A percentile compares a stretch with the other conserved stretches of the same genome.
Evolutionary conservation across 495 filamentous ascomycete genomes (phyloP).

Genomic region (Platismatia glauca): DNA sequence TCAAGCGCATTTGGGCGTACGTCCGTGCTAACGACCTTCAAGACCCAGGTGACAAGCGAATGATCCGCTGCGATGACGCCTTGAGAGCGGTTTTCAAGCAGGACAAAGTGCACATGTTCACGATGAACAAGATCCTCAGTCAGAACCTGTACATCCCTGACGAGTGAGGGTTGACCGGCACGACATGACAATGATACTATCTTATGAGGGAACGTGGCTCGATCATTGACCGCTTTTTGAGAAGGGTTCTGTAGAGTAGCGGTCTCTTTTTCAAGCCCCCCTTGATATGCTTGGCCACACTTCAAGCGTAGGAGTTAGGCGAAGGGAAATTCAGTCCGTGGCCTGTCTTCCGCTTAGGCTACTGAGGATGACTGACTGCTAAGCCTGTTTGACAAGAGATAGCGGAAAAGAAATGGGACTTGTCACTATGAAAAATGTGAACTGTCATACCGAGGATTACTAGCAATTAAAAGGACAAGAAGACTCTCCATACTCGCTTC

Average conservation of each 20-base stretch:
- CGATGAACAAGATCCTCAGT: slow-evolving; percentile 80
- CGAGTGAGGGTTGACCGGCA: slow-evolving; percentile 34
- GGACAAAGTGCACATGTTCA: slow-evolving; percentile 93
- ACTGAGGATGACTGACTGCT: not conserved
- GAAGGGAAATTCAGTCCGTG: not conserved
- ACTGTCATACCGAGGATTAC: not conserved
- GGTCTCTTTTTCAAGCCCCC: not conserved
- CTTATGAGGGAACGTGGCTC: not conserved
- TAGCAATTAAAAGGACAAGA: not conserved
- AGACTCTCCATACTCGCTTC: not conserved
- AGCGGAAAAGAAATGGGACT: not conserved
- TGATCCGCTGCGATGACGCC: slow-evolving; percentile 84
- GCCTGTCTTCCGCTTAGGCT: not conserved
- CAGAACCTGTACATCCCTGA: slow-evolving; percentile 57
- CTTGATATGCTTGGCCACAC: not conserved
- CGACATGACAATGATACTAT: not conserved
- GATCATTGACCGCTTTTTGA: not conserved
- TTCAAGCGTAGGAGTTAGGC: not conserved
- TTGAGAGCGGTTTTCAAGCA: slow-evolving; percentile 86
- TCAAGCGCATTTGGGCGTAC: slow-evolving; percentile 92
- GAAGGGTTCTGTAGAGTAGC: not conserved
- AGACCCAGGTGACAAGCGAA: slow-evolving; percentile 80
- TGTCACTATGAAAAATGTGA: not conserved
- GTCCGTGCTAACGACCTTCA: slow-evolving; percentile 82
- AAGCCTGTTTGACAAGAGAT: not conserved